Evolutionary conservation across 192 early-diverging fungal species (phyloP).

Genomic region (Pecoramyces ruminantium): DNA sequence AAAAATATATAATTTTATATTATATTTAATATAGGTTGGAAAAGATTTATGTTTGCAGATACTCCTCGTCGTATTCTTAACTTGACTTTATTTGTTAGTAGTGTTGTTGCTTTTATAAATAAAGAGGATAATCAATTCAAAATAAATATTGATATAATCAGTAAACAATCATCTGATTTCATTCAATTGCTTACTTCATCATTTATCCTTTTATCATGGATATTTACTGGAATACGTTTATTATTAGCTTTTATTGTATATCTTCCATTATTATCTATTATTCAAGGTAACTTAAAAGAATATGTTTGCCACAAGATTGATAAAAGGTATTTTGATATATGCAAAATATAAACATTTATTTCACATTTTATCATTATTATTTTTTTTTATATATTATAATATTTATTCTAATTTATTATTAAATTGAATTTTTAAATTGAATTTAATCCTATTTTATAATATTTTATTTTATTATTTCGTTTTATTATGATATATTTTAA

Average conservation of each 20-base stretch:
- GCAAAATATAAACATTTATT: too few relatives aligned
- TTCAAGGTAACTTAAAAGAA: conserved; percentile 76
- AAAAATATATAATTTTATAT: too few relatives aligned
- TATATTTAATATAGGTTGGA: conserved; percentile 44
- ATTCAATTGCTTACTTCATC: conserved; percentile 11
- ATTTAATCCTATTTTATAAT: too few relatives aligned
- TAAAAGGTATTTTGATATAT: conserved; percentile 39
- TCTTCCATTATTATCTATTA: conserved; percentile 56
- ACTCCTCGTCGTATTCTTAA: conserved; percentile 50
- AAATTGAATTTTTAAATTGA: too few relatives aligned
- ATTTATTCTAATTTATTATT: too few relatives aligned
- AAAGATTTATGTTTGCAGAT: conserved; percentile 65
- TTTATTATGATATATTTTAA: too few relatives aligned
- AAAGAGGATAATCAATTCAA: too few relatives aligned
- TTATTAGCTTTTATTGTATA: conserved; percentile 49
- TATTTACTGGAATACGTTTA: conserved; percentile 28
- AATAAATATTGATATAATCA: too few relatives aligned
- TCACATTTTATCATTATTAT: too few relatives aligned
- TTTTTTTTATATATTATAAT: too few relatives aligned
- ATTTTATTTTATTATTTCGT: too few relatives aligned
- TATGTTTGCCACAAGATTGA: conserved; percentile 78
- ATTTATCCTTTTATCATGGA: conserved; percentile 49
- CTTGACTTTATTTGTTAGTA: conserved; percentile 4
- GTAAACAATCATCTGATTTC: conserved; percentile 1
- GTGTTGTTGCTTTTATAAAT: not conserved